These are phyloP conservation scores for Blastocystis sp. DNA, from an alignment of 352 stramenopile species.

Conservation along the genomic window DNA sequence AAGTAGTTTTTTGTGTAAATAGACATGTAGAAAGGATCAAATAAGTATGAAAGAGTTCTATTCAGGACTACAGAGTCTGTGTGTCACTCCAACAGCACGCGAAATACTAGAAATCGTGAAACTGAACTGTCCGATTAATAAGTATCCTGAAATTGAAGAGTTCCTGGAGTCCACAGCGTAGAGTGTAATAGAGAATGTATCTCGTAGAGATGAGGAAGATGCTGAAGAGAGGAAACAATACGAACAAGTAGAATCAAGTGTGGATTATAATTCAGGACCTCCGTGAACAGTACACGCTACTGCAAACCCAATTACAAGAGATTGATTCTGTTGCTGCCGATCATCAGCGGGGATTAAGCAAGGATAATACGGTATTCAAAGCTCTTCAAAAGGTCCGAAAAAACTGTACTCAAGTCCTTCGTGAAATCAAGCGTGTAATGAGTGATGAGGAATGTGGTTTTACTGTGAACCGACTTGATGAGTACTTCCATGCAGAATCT, in stretches of 20 bases:
- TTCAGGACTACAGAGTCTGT: neutral
- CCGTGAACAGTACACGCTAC: neutral
- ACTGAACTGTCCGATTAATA: slow-evolving; percentile 30
- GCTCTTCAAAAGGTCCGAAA: neutral
- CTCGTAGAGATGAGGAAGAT: neutral
- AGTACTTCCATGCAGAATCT: neutral
- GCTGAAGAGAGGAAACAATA: neutral
- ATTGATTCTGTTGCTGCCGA: neutral
- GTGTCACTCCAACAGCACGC: neutral
- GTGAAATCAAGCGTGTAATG: slow-evolving; percentile 7
- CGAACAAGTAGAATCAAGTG: neutral
- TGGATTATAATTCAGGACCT: neutral
- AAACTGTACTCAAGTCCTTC: neutral
- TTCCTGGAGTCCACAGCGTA: slow-evolving; percentile 18
- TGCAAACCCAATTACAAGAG: neutral
- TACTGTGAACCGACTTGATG: slow-evolving; percentile 14
- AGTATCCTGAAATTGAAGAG: slow-evolving; percentile 12
- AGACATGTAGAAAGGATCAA: neutral
- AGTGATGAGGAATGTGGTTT: slow-evolving; percentile 40
- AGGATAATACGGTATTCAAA: neutral
- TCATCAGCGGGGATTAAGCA: neutral
- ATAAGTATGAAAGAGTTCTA: neutral
- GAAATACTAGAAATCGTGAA: slow-evolving; percentile 8
- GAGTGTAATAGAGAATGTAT: neutral
- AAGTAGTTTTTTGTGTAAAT: neutral